Evolutionary conservation across 768 basidiomycete genomes (phyloP).

Genomic region (Clavaria fumosa): DNA sequence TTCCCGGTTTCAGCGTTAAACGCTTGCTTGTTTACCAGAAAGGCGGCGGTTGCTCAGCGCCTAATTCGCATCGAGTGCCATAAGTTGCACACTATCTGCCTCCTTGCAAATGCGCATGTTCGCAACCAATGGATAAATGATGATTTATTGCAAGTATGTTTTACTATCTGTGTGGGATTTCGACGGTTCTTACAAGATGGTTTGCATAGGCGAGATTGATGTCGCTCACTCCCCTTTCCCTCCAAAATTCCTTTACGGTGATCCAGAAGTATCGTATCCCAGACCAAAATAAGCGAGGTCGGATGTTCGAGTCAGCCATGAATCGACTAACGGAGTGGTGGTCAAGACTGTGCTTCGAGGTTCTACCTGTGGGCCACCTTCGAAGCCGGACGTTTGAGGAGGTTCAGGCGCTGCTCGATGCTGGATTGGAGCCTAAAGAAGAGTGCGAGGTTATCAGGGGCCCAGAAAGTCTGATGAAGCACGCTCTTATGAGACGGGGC

Average conservation of each 20-base stretch:
- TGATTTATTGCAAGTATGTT: constrained; percentile 59
- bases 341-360: constrained; percentile 53
- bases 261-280: constrained; percentile 74
- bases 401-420: constrained; percentile 32
- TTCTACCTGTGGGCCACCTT: constrained; percentile 49
- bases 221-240: constrained; percentile 64
- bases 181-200: neutral
- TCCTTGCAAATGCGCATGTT: constrained; percentile 56
- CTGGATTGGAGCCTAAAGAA: constrained; percentile 15
- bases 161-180: neutral
- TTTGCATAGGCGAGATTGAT: constrained; percentile 70
- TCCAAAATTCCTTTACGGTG: constrained; percentile 68
- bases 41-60: constrained; percentile 51
- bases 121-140: constrained; percentile 84
- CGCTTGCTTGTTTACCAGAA: constrained; percentile 16
- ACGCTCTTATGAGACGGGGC: constrained; percentile 65
- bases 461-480: constrained; percentile 85
- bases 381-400: constrained; percentile 66
- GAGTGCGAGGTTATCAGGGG: constrained; percentile 59
- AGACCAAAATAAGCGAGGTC: constrained; percentile 65
- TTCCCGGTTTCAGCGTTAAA: constrained; percentile 4
- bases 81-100: constrained; percentile 76
- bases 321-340: constrained; percentile 74
- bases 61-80: constrained; percentile 65
- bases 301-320: constrained; percentile 76